phyloP scores from a whole-genome alignment of 352 stramenopile genomes.

The Achlya hypogyna region DNA sequence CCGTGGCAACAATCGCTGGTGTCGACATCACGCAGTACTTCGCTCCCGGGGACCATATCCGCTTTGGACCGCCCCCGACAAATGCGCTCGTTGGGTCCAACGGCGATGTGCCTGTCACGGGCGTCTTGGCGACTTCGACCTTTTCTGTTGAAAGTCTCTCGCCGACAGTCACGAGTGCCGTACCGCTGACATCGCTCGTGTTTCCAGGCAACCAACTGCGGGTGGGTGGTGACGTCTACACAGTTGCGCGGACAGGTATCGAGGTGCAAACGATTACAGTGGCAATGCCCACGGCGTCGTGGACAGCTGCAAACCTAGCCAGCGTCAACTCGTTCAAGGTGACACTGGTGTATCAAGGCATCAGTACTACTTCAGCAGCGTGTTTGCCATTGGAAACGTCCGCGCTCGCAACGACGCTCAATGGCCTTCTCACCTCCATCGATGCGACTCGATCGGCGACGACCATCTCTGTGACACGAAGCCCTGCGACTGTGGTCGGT shows the following conservation, averaged over 20 bases:
- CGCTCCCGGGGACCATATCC: conserved; percentile 49
- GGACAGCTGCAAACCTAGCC: conserved; percentile 17
- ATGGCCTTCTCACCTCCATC: conserved; percentile 23
- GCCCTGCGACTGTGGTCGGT: conserved; percentile 24
- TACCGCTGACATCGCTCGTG: conserved; percentile 27
- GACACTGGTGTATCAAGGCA: conserved; percentile 32
- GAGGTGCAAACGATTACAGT: conserved; percentile 82
- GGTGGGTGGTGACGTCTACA: conserved; percentile 83
- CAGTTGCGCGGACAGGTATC: conserved; percentile 75
- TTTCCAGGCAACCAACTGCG: conserved; percentile 78
- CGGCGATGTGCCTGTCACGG: conserved; percentile 50
- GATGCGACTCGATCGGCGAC: conserved; percentile 22
- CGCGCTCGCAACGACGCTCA: conserved; percentile 25
- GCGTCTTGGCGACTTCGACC: conserved; percentile 34
- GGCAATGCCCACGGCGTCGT: conserved; percentile 28
- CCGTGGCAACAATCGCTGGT: conserved; percentile 34
- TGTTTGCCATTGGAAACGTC: conserved; percentile 36
- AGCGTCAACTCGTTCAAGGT: conserved; percentile 30
- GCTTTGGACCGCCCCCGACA: conserved; percentile 37
- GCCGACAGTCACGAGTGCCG: conserved; percentile 31
- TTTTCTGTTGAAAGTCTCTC: conserved; percentile 37
- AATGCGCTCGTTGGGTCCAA: conserved; percentile 49
- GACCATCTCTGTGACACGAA: conserved; percentile 49
- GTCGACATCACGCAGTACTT: conserved; percentile 61
- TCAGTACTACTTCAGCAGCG: conserved; percentile 22